Evolutionary conservation across 495 filamentous ascomycete genomes (phyloP).

Genomic region (Aspergillus mulundensis): DNA sequence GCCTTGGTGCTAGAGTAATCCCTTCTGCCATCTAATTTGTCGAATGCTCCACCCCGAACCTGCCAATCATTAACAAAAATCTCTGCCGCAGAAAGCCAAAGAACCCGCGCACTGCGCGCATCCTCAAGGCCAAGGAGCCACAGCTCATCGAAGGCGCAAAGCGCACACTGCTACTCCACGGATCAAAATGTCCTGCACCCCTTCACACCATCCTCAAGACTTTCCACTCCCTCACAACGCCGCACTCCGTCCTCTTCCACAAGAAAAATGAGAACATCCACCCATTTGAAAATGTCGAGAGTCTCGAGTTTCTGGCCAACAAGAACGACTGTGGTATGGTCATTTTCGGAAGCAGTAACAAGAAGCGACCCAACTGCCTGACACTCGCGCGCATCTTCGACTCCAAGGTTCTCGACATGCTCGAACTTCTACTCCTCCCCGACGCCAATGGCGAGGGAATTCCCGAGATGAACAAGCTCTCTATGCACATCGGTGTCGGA

Average conservation of each 20-base stretch:
- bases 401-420: constrained; percentile 85
- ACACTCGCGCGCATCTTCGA: constrained; percentile 80
- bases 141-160: constrained; percentile 85
- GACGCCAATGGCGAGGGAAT: constrained; percentile 57
- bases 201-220: constrained; percentile 77
- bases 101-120: constrained; percentile 90
- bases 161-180: constrained; percentile 78
- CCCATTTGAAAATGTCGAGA: constrained; percentile 85
- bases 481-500: constrained; percentile 69
- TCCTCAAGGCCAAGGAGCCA: constrained; percentile 85
- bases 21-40: background rate
- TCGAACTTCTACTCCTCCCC: constrained; percentile 77
- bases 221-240: constrained; percentile 74
- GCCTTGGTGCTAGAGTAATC: background rate
- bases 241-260: constrained; percentile 76
- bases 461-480: constrained; percentile 74
- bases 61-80: constrained; percentile 14
- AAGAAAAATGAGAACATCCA: constrained; percentile 89
- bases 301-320: constrained; percentile 85
- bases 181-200: constrained; percentile 72
- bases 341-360: constrained; percentile 75
- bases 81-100: constrained; percentile 67
- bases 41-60: background rate
- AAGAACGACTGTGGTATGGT: constrained; percentile 89
- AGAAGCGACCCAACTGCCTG: constrained; percentile 89